phyloP scores from a whole-genome alignment of 208 protist genomes.

The Phytomonas sp. region DNA sequence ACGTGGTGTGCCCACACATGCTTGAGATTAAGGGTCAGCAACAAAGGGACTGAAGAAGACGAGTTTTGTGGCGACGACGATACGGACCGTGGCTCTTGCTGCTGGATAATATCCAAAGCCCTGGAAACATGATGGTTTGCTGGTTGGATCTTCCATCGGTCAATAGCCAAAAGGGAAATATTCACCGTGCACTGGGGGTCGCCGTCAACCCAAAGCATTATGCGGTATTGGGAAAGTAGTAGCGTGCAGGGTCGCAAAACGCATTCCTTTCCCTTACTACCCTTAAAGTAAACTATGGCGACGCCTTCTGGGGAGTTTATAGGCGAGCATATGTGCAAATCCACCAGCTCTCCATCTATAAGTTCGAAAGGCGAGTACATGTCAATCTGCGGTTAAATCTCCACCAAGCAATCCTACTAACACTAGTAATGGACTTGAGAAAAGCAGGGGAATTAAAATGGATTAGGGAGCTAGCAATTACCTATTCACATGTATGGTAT shows the following conservation, averaged over 20 bases:
- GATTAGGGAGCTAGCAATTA: neutral
- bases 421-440: neutral
- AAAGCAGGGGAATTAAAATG: conserved; percentile 2
- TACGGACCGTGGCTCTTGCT: conserved; percentile 10
- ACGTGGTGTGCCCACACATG: conserved; percentile 33
- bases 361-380: conserved; percentile 15
- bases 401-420: neutral
- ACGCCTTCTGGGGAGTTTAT: conserved; percentile 22
- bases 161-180: conserved; percentile 50
- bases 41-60: conserved; percentile 14
- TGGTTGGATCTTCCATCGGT: conserved; percentile 25
- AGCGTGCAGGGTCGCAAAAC: conserved; percentile 26
- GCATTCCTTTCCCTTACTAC: conserved; percentile 23
- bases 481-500: neutral
- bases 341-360: conserved; percentile 19
- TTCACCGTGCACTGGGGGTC: conserved; percentile 17
- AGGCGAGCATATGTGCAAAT: conserved; percentile 20
- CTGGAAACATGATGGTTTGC: conserved; percentile 16
- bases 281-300: conserved; percentile 23
- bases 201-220: conserved; percentile 13
- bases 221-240: conserved; percentile 22
- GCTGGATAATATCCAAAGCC: conserved; percentile 13
- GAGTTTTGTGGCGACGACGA: neutral
- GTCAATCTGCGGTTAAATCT: neutral
- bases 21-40: conserved; percentile 33